phyloP scores from a whole-genome alignment of 257 asterid genomes.

The Capsicum baccatum region DNA sequence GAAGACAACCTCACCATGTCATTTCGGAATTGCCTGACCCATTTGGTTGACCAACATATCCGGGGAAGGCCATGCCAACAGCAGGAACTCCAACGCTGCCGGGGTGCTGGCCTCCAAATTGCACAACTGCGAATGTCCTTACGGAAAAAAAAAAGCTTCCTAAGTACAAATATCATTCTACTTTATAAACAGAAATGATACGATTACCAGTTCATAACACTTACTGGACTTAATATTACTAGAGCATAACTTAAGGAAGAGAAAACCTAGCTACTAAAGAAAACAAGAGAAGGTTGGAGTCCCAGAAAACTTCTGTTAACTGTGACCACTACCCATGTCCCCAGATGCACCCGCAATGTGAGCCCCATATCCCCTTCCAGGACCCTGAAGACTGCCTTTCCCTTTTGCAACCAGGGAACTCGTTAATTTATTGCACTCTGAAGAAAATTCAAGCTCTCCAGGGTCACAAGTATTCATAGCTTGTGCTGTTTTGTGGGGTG shows the following conservation, averaged over 20 bases:
- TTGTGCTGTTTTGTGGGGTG: slow-evolving; percentile 60
- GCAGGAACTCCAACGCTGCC: slow-evolving; percentile 86
- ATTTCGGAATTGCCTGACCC: slow-evolving; percentile 90
- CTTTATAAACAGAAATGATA: neutral
- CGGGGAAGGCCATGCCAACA: slow-evolving; percentile 99
- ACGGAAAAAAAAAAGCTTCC: too few relatives aligned
- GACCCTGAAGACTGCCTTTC: slow-evolving; percentile 59
- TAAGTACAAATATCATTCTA: slow-evolving; percentile 13
- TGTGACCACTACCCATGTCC: slow-evolving; percentile 49
- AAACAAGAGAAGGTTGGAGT: slow-evolving; percentile 52
- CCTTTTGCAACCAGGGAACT: slow-evolving; percentile 67
- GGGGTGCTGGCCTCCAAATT: slow-evolving; percentile 86
- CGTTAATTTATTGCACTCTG: slow-evolving; percentile 62
- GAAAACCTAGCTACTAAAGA: slow-evolving; percentile 1
- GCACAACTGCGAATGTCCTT: slow-evolving; percentile 67
- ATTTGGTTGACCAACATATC: slow-evolving; percentile 86
- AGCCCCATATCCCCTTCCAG: slow-evolving; percentile 78
- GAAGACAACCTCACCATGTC: slow-evolving; percentile 74
- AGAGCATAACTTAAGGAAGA: neutral
- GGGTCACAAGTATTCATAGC: slow-evolving; percentile 39
- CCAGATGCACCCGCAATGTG: slow-evolving; percentile 75
- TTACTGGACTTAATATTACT: slow-evolving; percentile 3
- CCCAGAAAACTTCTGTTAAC: slow-evolving; percentile 64
- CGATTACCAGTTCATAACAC: neutral
- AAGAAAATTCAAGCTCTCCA: slow-evolving; percentile 56